Evolutionary conservation across 495 filamentous ascomycete species (phyloP).

Genomic region (Annulohypoxylon maeteangense): DNA sequence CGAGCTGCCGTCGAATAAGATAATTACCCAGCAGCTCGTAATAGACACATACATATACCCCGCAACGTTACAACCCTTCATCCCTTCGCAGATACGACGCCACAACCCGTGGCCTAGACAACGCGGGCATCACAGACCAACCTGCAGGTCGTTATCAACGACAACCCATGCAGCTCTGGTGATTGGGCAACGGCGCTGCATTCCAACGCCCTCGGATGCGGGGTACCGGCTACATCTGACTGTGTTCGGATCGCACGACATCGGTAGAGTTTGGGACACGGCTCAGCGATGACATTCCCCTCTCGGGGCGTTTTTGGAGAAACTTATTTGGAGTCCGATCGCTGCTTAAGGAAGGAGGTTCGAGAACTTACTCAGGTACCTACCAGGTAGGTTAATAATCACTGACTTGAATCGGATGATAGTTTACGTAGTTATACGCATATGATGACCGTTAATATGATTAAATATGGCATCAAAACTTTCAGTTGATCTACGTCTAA

Average conservation of each 20-base stretch:
- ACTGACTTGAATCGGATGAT: no score
- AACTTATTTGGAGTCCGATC: conserved; percentile 12
- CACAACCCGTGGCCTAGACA: conserved; percentile 22
- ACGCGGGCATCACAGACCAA: conserved; percentile 9
- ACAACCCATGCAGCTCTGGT: conserved; percentile 18
- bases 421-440: no score
- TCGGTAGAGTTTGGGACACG: conserved; percentile 29
- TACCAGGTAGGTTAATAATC: conserved; percentile 18
- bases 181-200: conserved; percentile 35
- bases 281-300: conserved; percentile 9
- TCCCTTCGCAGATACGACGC: conserved; percentile 24
- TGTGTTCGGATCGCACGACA: conserved; percentile 22
- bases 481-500: no score
- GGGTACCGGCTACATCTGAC: conserved; percentile 33
- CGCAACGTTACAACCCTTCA: conserved; percentile 37
- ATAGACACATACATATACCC: conserved; percentile 22
- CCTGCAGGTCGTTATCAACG: conserved; percentile 26
- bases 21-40: conserved; percentile 16
- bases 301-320: background rate
- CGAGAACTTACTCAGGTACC: conserved; percentile 12
- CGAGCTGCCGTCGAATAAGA: conserved; percentile 1
- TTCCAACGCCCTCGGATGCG: conserved; percentile 34
- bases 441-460: no score
- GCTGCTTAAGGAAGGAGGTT: conserved; percentile 27
- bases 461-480: no score